phyloP scores from a whole-genome alignment of 768 basidiomycete species.

The Flagelloscypha sp. region DNA sequence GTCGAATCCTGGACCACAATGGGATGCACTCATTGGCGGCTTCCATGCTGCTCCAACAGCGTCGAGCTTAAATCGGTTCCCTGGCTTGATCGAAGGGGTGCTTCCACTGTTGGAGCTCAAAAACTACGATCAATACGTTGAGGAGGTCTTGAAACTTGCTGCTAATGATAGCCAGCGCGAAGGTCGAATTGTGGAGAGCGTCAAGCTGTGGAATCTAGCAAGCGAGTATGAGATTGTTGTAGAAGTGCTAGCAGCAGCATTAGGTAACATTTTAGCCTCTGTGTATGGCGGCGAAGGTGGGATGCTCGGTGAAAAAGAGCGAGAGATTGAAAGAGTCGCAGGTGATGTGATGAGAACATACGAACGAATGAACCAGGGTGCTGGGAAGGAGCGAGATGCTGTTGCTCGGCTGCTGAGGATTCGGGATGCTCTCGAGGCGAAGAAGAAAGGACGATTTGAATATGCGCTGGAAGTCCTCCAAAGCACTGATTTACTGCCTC shows the following conservation, averaged over 20 bases:
- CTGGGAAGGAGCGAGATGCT: slow-evolving; percentile 66
- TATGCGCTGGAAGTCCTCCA: slow-evolving; percentile 70
- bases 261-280: slow-evolving; percentile 75
- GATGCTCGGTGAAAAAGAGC: slow-evolving; percentile 53
- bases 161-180: slow-evolving; percentile 79
- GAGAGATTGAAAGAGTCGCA: slow-evolving; percentile 64
- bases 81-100: slow-evolving; percentile 81
- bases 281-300: slow-evolving; percentile 36
- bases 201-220: slow-evolving; percentile 93
- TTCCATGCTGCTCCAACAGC: slow-evolving; percentile 40
- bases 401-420: slow-evolving; percentile 70
- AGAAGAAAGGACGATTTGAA: slow-evolving; percentile 64
- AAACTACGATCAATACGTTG: slow-evolving; percentile 62
- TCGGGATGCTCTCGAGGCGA: slow-evolving; percentile 72
- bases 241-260: slow-evolving; percentile 74
- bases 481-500: slow-evolving; percentile 81
- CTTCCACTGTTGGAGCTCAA: slow-evolving; percentile 67
- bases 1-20: slow-evolving; percentile 70
- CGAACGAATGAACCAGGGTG: slow-evolving; percentile 65
- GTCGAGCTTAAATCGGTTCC: slow-evolving; percentile 19
- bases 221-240: slow-evolving; percentile 87
- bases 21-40: slow-evolving; percentile 94
- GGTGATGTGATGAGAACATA: slow-evolving; percentile 73
- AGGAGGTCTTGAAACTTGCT: slow-evolving; percentile 74
- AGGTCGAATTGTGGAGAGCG: slow-evolving; percentile 80